These are phyloP conservation scores for Senecio squalidus DNA, from an alignment of 140 eudicot species.

Conservation along the genomic window DNA sequence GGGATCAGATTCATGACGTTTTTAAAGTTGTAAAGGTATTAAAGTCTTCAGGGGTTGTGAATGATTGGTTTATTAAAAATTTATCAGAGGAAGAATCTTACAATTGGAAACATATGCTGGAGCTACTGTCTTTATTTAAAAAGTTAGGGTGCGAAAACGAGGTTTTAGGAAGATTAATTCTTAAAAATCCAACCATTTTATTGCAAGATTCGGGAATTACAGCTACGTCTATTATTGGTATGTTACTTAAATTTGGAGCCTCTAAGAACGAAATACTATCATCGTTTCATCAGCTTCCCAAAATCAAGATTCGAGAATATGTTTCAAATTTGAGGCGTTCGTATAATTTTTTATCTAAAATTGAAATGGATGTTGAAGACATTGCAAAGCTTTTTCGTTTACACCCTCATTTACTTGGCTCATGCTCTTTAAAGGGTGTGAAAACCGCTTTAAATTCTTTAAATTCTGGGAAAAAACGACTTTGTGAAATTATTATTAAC, in stretches of 20 bases:
- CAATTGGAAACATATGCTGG: slow-evolving; percentile 51
- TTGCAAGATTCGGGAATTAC: slow-evolving; percentile 47
- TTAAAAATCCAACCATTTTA: slow-evolving; percentile 41
- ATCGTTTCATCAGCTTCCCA: slow-evolving; percentile 43
- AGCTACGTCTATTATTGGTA: slow-evolving; percentile 34
- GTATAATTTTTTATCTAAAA: slow-evolving; percentile 39
- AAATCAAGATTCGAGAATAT: slow-evolving; percentile 29
- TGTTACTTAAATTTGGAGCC: slow-evolving; percentile 63
- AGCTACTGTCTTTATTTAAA: slow-evolving; percentile 37
- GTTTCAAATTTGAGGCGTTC: slow-evolving; percentile 40
- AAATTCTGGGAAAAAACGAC: slow-evolving; percentile 45
- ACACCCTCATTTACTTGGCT: slow-evolving; percentile 54
- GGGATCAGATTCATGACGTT: slow-evolving; percentile 26
- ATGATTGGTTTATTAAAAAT: slow-evolving; percentile 51
- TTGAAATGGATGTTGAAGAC: slow-evolving; percentile 48
- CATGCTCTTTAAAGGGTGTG: slow-evolving; percentile 46
- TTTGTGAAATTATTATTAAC: slow-evolving; percentile 46
- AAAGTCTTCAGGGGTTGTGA: slow-evolving; percentile 34
- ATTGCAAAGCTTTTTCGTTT: slow-evolving; percentile 43
- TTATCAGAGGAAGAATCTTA: slow-evolving; percentile 41
- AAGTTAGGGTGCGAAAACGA: slow-evolving; percentile 36
- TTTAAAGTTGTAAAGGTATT: slow-evolving; percentile 33
- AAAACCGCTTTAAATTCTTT: slow-evolving; percentile 35
- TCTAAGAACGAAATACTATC: slow-evolving; percentile 29
- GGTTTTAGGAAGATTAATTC: slow-evolving; percentile 35